Conservation (phyloP, 805 yeast genomes). For the Soucietia sequanensis region DNA sequence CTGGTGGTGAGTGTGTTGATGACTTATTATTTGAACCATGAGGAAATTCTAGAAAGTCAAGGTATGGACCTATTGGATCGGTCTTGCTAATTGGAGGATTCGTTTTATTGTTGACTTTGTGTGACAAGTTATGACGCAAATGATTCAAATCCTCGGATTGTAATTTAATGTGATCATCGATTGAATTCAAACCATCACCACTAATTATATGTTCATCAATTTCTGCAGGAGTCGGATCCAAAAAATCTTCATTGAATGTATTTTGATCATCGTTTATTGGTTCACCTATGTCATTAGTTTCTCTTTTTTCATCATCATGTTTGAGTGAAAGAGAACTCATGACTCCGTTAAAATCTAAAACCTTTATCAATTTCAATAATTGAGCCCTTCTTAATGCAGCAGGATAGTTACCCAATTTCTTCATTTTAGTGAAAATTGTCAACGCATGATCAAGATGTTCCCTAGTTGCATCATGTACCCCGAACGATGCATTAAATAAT, state of each 20-base stretch:
- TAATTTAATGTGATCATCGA: no score
- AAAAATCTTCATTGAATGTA: neutral
- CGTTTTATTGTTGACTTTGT: neutral
- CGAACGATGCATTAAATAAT: constrained; percentile 75
- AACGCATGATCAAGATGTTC: constrained; percentile 74
- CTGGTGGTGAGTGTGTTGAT: no score
- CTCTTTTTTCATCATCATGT: constrained; percentile 49
- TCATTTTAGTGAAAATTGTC: constrained; percentile 68
- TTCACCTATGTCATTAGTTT: constrained; percentile 3
- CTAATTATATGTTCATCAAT: no score
- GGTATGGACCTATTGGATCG: constrained; percentile 15
- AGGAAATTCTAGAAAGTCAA: constrained; percentile 24
- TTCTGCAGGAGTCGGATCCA: neutral
- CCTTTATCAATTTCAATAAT: constrained; percentile 58
- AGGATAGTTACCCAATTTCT: constrained; percentile 75
- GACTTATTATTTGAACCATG: no score
- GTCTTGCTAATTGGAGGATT: neutral
- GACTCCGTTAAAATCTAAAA: constrained; percentile 66
- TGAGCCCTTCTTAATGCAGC: constrained; percentile 76
- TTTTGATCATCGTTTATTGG: neutral
- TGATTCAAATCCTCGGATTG: neutral
- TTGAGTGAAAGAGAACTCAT: constrained; percentile 56
- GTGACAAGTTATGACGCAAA: neutral
- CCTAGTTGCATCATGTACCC: constrained; percentile 73
- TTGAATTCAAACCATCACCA: constrained; percentile 1